A percentile compares a stretch with the other conserved stretches of the same genome.
These are phyloP conservation scores for Trichoderma sp. DNA, from an alignment of 2,329 filamentous ascomycete species.

Conservation along the genomic window DNA sequence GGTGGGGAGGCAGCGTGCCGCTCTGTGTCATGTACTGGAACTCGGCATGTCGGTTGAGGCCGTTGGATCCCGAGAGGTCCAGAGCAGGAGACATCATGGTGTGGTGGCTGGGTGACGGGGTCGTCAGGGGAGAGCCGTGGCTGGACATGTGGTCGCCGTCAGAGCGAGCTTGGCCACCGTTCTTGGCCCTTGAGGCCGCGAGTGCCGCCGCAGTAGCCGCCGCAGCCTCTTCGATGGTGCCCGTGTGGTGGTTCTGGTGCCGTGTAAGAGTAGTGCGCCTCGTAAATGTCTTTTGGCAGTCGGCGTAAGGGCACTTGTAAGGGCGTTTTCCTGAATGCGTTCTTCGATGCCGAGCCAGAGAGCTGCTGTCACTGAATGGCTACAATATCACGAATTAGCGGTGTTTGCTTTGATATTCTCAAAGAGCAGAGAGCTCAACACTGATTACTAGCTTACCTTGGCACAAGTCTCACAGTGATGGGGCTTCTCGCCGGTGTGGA, in stretches of 20 bases:
- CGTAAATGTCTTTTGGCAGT: conserved; percentile 98
- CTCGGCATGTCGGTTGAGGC: conserved; percentile 65
- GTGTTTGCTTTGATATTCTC: not conserved
- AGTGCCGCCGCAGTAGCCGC: conserved; percentile 84
- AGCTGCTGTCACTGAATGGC: conserved; percentile 96
- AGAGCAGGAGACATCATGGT: conserved; percentile 73
- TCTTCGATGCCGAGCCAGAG: conserved; percentile 84
- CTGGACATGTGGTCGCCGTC: conserved; percentile 70
- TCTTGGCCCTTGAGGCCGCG: conserved; percentile 50
- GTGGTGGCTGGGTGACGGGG: conserved; percentile 79
- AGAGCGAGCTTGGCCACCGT: conserved; percentile 53
- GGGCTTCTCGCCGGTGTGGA: conserved; percentile 97
- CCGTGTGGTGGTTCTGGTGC: conserved; percentile 93
- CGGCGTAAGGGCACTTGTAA: conserved; percentile 95
- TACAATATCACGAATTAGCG: not conserved
- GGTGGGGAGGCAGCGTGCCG: conserved; percentile 76
- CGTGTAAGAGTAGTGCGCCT: conserved; percentile 90
- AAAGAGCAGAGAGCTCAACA: not conserved
- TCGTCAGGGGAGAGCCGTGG: conserved; percentile 71
- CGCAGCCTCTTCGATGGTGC: conserved; percentile 90
- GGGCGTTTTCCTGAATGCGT: conserved; percentile 95
- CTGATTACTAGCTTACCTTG: conserved; percentile 62
- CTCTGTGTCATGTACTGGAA: conserved; percentile 71
- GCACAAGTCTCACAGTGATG: conserved; percentile 96
- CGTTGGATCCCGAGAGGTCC: conserved; percentile 66